phyloP scores from a whole-genome alignment of 345 rosid genomes.

The Bruguiera parviflora region DNA sequence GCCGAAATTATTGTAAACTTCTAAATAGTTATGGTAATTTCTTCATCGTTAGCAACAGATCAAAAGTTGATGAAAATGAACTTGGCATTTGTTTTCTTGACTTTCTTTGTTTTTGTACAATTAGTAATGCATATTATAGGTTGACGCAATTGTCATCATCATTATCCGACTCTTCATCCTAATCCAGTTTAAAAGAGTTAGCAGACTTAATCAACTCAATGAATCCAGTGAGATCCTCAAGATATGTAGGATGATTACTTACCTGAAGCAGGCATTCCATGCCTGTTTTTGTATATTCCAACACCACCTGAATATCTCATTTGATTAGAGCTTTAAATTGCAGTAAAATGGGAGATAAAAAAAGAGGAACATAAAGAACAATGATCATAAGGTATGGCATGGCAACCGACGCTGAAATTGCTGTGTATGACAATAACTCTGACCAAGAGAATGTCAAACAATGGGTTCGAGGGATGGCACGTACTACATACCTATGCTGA shows the following conservation, averaged over 20 bases:
- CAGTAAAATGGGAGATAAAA: not conserved
- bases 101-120: conserved; percentile 13
- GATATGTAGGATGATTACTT: conserved; percentile 80
- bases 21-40: too few species aligned
- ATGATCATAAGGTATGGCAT: not conserved
- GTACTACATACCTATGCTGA: too few species aligned
- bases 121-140: conserved; percentile 21
- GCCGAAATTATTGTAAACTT: too few species aligned
- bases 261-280: conserved; percentile 74
- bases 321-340: not conserved
- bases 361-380: not conserved
- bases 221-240: conserved; percentile 88
- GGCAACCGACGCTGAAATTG: too few species aligned
- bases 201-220: conserved; percentile 77
- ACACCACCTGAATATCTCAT: conserved; percentile 52
- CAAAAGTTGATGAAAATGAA: not conserved
- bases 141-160: conserved; percentile 40
- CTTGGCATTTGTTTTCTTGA: not conserved
- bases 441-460: too few species aligned
- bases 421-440: too few species aligned
- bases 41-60: too few species aligned
- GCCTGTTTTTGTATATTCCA: conserved; percentile 60
- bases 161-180: conserved; percentile 52
- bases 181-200: conserved; percentile 55
- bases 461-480: too few species aligned